Evolutionary conservation across 2,329 filamentous ascomycete genomes (phyloP).

Genomic region (Botrytis sinoallii): DNA sequence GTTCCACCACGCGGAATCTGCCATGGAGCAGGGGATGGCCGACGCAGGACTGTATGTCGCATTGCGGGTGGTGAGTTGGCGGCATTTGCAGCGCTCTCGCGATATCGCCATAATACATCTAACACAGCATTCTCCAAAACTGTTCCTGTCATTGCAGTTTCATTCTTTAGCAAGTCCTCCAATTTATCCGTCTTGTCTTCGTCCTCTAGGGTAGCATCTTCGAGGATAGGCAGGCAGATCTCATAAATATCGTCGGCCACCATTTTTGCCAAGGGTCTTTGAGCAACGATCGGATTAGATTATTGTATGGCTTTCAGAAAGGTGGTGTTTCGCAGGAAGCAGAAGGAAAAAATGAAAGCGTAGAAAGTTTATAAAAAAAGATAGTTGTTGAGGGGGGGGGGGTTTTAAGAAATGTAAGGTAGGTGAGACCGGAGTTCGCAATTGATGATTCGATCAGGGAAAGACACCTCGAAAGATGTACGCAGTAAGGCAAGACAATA

Average conservation of each 20-base stretch:
- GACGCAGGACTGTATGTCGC: conserved; percentile 84
- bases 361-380: neutral
- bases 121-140: conserved; percentile 86
- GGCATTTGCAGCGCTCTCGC: conserved; percentile 60
- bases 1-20: conserved; percentile 66
- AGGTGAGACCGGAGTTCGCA: conserved; percentile 15
- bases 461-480: conserved; percentile 9
- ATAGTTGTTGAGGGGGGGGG: neutral
- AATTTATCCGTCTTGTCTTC: conserved; percentile 94
- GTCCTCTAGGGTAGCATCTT: conserved; percentile 78
- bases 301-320: conserved; percentile 11
- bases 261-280: conserved; percentile 51
- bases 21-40: conserved; percentile 92
- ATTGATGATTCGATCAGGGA: conserved; percentile 22
- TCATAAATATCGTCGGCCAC: conserved; percentile 92
- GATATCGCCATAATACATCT: conserved; percentile 84
- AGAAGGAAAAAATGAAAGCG: neutral
- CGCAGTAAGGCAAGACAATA: conserved; percentile 16
- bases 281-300: conserved; percentile 2
- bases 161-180: conserved; percentile 77
- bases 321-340: conserved; percentile 2
- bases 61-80: conserved; percentile 77
- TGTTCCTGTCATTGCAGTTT: conserved; percentile 71
- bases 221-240: conserved; percentile 81
- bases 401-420: conserved; percentile 2